These are phyloP conservation scores for Metschnikowia rubicola DNA, from an alignment of 805 yeast species.

Conservation along the genomic window DNA sequence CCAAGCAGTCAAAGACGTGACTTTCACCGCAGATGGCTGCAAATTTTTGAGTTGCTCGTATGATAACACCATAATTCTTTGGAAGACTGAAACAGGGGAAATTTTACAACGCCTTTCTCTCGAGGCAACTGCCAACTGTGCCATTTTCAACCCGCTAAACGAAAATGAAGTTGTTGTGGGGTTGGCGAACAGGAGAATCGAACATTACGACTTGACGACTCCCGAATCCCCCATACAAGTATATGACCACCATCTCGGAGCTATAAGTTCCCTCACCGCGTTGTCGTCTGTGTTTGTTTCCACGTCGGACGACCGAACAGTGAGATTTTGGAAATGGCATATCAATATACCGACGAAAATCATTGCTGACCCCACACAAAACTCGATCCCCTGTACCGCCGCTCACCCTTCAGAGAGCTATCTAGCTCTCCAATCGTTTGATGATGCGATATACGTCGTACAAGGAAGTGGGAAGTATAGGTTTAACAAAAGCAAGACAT, in stretches of 20 bases:
- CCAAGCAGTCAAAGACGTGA: slow-evolving; percentile 60
- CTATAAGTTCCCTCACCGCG: slow-evolving; percentile 62
- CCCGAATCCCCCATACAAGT: slow-evolving; percentile 47
- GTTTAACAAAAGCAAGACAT: slow-evolving; percentile 56
- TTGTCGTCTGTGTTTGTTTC: slow-evolving; percentile 71
- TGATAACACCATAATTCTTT: slow-evolving; percentile 62
- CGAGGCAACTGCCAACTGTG: slow-evolving; percentile 55
- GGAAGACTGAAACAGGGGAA: slow-evolving; percentile 80
- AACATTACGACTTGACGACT: slow-evolving; percentile 53
- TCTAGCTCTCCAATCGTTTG: slow-evolving; percentile 79
- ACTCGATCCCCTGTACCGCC: slow-evolving; percentile 69
- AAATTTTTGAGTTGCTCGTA: slow-evolving; percentile 68
- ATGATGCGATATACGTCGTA: slow-evolving; percentile 63
- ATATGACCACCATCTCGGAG: slow-evolving; percentile 78
- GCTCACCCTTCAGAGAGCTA: slow-evolving; percentile 60
- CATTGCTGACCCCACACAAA: slow-evolving; percentile 75
- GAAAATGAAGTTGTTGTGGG: slow-evolving; percentile 72
- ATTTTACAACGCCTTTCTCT: slow-evolving; percentile 40
- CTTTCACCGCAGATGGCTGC: slow-evolving; percentile 54
- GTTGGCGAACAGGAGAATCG: slow-evolving; percentile 58
- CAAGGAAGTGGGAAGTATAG: slow-evolving; percentile 62
- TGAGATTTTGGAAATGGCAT: slow-evolving; percentile 79
- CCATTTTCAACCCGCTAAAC: slow-evolving; percentile 58
- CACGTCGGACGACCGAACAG: slow-evolving; percentile 77
- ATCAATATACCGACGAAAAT: slow-evolving; percentile 78